Evolutionary conservation across 1,284 basidiomycete species (phyloP).

Genomic region (Apiotrichum montevideense): DNA sequence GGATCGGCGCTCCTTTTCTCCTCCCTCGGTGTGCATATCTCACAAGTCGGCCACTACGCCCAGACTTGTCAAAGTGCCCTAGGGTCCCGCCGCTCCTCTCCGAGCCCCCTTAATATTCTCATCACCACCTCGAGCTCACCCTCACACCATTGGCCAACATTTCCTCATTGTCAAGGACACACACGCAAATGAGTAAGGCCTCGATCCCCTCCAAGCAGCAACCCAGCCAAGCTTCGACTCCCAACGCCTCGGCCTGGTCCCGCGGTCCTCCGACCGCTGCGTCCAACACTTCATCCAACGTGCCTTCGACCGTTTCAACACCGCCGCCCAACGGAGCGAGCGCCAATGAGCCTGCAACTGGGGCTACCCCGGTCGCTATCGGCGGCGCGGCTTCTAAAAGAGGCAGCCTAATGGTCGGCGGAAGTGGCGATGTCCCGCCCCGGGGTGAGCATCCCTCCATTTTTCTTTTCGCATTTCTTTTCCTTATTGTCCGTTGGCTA

Average conservation of each 20-base stretch:
- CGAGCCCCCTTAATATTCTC: background rate
- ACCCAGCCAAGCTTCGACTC: conserved; percentile 20
- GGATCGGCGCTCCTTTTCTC: background rate
- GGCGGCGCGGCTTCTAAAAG: conserved; percentile 32
- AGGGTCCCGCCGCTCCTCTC: too few relatives aligned
- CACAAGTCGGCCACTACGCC: background rate
- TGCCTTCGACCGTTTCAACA: conserved; percentile 22
- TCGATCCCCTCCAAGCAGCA: conserved; percentile 20
- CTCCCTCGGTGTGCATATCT: background rate
- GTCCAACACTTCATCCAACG: conserved; percentile 25
- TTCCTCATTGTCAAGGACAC: conserved; percentile 8
- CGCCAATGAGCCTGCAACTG: conserved; percentile 18
- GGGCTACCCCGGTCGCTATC: conserved; percentile 26
- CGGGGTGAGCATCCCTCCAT: conserved; percentile 22
- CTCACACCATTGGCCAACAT: conserved; percentile 1
- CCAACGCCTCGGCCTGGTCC: conserved; percentile 33
- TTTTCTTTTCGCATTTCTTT: background rate
- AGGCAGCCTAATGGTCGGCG: conserved; percentile 41
- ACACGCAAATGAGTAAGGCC: conserved; percentile 36
- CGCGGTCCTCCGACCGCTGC: conserved; percentile 35
- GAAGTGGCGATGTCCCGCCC: conserved; percentile 33
- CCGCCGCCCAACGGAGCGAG: conserved; percentile 26
- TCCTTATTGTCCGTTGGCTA: conserved; percentile 1
- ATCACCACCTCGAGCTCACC: background rate
- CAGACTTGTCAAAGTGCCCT: background rate